Evolutionary conservation across 2,329 filamentous ascomycete genomes (phyloP).

Genomic region (Arthrobotrys entomopaga): DNA sequence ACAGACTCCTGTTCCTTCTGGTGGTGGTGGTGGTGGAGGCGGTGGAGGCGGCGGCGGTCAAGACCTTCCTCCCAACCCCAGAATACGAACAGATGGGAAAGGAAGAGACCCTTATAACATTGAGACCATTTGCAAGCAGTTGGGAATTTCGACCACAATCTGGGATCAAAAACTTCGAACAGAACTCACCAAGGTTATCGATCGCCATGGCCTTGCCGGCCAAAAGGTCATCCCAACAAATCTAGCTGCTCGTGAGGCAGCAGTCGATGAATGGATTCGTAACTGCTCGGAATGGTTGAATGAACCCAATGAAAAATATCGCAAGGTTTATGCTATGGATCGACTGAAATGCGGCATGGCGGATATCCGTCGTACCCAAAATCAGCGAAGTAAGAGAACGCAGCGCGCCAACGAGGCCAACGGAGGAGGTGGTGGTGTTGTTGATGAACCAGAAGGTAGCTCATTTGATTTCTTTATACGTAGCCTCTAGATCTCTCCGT

Average conservation of each 20-base stretch:
- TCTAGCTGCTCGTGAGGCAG: slow-evolving; percentile 38
- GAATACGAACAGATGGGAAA: slow-evolving; percentile 44
- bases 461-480: neutral
- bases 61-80: slow-evolving; percentile 48
- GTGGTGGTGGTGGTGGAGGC: slow-evolving; percentile 1
- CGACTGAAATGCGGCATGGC: slow-evolving; percentile 48
- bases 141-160: slow-evolving; percentile 47
- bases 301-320: slow-evolving; percentile 45
- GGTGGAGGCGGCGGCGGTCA: slow-evolving; percentile 13
- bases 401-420: slow-evolving; percentile 45
- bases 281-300: slow-evolving; percentile 50
- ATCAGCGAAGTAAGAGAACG: slow-evolving; percentile 42
- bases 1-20: slow-evolving; percentile 30
- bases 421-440: slow-evolving; percentile 19
- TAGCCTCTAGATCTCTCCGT: neutral
- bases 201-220: slow-evolving; percentile 40
- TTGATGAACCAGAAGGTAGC: slow-evolving; percentile 46
- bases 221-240: slow-evolving; percentile 49
- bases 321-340: slow-evolving; percentile 48
- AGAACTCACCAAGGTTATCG: slow-evolving; percentile 45
- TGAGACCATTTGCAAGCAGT: slow-evolving; percentile 51
- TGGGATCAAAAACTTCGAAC: slow-evolving; percentile 48
- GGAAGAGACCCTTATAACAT: slow-evolving; percentile 49
- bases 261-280: slow-evolving; percentile 46
- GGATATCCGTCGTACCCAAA: slow-evolving; percentile 47